Conservation (phyloP, 306 rosid genomes). For the Cercis canadensis region DNA sequence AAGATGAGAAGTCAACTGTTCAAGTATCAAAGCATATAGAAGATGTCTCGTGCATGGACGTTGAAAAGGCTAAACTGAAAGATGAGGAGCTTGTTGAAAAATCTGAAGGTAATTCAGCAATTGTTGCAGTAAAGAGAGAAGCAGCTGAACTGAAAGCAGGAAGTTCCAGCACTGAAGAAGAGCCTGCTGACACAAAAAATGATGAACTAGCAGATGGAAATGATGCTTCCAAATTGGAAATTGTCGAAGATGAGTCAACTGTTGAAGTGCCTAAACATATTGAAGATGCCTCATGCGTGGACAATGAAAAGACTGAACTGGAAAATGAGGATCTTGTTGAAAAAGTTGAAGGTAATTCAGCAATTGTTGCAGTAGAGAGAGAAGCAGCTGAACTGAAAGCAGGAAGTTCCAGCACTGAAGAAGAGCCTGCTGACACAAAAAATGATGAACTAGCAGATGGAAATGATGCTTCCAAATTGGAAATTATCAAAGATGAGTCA, state of each 20-base stretch:
- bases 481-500: slow-evolving; percentile 4
- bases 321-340: slow-evolving; percentile 23
- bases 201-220: background rate
- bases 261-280: no score
- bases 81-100: slow-evolving; percentile 11
- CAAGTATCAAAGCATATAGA: slow-evolving; percentile 19
- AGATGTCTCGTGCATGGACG: background rate
- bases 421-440: slow-evolving; percentile 16
- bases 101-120: slow-evolving; percentile 13
- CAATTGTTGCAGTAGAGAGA: slow-evolving; percentile 8
- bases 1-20: background rate
- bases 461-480: background rate
- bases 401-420: background rate
- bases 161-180: background rate
- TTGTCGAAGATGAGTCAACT: no score
- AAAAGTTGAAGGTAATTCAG: slow-evolving; percentile 14
- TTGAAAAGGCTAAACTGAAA: slow-evolving; percentile 6
- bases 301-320: background rate
- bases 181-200: slow-evolving; percentile 12
- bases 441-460: background rate
- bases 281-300: background rate
- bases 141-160: slow-evolving; percentile 27
- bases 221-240: no score
- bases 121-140: slow-evolving; percentile 20
- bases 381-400: slow-evolving; percentile 17